Conservation (phyloP, 2,329 filamentous ascomycete genomes). For the Colletotrichum spinosum region DNA sequence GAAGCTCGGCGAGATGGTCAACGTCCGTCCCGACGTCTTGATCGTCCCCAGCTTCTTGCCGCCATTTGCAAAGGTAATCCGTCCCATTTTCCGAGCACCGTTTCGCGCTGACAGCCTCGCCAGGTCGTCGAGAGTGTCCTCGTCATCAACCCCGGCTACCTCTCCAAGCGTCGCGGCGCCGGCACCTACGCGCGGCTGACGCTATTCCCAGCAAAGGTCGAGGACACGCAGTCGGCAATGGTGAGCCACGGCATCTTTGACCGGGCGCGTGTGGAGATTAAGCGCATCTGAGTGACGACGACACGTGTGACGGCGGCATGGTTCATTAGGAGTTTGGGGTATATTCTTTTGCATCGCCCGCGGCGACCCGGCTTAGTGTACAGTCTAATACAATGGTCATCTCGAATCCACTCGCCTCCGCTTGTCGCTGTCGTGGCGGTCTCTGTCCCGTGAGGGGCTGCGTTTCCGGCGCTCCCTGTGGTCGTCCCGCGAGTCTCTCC, state of each 20-base stretch:
- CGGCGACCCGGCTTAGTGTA: constrained; percentile 21
- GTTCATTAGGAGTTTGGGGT: constrained; percentile 36
- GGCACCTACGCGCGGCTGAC: constrained; percentile 89
- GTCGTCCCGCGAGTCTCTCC: constrained; percentile 56
- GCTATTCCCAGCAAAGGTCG: constrained; percentile 73
- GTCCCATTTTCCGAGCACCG: not conserved
- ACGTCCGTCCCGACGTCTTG: constrained; percentile 85
- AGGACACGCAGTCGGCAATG: constrained; percentile 68
- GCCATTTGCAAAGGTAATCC: constrained; percentile 85
- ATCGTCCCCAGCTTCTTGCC: constrained; percentile 85
- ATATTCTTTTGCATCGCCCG: constrained; percentile 34
- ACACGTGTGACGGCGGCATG: constrained; percentile 15
- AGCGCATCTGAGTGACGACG: constrained; percentile 68
- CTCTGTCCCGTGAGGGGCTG: constrained; percentile 65
- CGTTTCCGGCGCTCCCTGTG: constrained; percentile 65
- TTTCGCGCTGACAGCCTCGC: constrained; percentile 11
- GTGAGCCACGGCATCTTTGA: constrained; percentile 83
- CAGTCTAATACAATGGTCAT: constrained; percentile 38
- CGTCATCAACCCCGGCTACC: constrained; percentile 87
- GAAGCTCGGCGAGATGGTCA: constrained; percentile 91
- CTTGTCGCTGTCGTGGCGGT: constrained; percentile 69
- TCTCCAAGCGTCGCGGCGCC: constrained; percentile 85
- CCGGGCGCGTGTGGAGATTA: constrained; percentile 87
- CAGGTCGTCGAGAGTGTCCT: constrained; percentile 92
- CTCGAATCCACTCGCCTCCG: constrained; percentile 64